Base-by-base conservation (phyloP, 441 rosid species). In the Biscutella laevigata region DNA sequence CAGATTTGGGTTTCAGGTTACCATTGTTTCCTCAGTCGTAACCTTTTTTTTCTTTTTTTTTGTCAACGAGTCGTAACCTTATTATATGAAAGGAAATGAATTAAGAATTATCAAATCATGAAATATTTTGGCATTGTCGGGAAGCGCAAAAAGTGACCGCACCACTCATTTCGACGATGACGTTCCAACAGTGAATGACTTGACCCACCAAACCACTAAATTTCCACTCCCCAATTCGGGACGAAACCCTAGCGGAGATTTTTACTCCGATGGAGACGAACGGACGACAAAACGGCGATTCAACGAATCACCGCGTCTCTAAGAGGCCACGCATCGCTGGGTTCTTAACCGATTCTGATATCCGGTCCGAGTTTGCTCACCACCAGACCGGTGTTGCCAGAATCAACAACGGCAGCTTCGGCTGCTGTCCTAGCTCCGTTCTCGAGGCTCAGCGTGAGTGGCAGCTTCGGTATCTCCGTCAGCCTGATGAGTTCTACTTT, bases 391-490 rank as follows among this genome's bases (percentile, higher is more conserved):
- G 73, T 50, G 50, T 83, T 24, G 88, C 95, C 22, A 70, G 94
- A 22, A 79, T 91, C 74, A 91, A 91, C 76, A 91, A 85, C 76
- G 98, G 96, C 22, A 91, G 98, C 78, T 91, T 82, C 68, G 96
- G 98, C 2, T 71, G 84, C 74, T 91, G 96, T 56, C 98, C 96
- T 3, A 44, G 74, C 33, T 88, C 96, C 22, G 77, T 91, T 11
- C 80, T 88, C 34, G 80, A 73, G 6, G 77, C 76, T 16, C 91
- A 88, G 61, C 75, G 78, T 34, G 60, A 56, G 12, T 88, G 94
- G 98, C 96, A 85, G 77, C 76, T 76, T 16, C 69, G 58, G 33
- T 88, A 59, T 69, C 84, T 88, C 33, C 62, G 72, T 44, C 95
- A 91, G 56, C 98, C 98, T 0, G 96, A 92, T 52, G 71, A 77